Percentiles rank a stretch among this genome's conserved stretches.
These are phyloP conservation scores for Aspergillus felis DNA, from an alignment of 2,329 filamentous ascomycete species.

Conservation along the genomic window DNA sequence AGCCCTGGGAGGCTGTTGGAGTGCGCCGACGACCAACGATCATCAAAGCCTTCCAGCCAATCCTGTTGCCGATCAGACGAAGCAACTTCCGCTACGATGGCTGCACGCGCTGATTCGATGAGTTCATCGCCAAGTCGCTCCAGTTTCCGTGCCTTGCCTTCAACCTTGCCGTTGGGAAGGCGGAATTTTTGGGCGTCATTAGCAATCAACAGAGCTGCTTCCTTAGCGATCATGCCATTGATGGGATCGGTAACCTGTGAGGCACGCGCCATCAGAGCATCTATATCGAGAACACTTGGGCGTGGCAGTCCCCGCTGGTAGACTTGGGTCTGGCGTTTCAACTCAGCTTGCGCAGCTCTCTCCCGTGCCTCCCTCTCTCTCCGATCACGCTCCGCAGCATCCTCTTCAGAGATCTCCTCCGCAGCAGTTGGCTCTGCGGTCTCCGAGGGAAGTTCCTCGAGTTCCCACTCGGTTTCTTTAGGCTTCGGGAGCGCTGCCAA, in stretches of 20 bases:
- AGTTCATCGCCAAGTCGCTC: constrained; percentile 65
- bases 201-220: constrained; percentile 75
- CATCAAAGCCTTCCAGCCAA: constrained; percentile 47
- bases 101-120: constrained; percentile 70
- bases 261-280: constrained; percentile 62
- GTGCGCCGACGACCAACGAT: constrained; percentile 50
- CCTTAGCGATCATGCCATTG: constrained; percentile 67
- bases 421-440: constrained; percentile 55
- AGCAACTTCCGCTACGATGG: constrained; percentile 67
- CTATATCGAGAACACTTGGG: constrained; percentile 68
- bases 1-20: constrained; percentile 64
- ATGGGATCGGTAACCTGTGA: constrained; percentile 59
- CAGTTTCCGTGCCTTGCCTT: constrained; percentile 58
- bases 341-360: constrained; percentile 65
- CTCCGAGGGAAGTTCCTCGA: constrained; percentile 80
- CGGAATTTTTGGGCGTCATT: constrained; percentile 75
- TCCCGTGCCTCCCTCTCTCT: constrained; percentile 61
- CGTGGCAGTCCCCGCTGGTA: constrained; percentile 80
- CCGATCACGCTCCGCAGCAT: constrained; percentile 70
- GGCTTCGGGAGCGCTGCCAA: constrained; percentile 84
- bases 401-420: constrained; percentile 58
- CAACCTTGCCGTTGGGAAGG: constrained; percentile 62
- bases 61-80: constrained; percentile 48
- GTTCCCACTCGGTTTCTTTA: constrained; percentile 90
- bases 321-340: constrained; percentile 82